phyloP scores from a whole-genome alignment of 2,329 filamentous ascomycete genomes.

The Mycosphaerella sp. region DNA sequence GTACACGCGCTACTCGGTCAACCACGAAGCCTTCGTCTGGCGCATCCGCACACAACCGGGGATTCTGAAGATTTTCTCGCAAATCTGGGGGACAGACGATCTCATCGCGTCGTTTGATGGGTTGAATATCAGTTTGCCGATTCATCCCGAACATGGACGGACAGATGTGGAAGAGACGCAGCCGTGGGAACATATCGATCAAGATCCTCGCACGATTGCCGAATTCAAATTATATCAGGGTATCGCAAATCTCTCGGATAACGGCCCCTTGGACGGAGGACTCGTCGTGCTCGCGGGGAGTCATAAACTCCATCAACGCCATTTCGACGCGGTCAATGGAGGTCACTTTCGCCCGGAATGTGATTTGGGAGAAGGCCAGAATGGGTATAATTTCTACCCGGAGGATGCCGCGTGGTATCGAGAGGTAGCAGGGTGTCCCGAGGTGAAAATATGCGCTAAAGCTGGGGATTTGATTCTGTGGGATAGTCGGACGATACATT shows the following conservation, averaged over 20 bases:
- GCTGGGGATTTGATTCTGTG: conserved; percentile 28
- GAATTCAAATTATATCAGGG: conserved; percentile 23
- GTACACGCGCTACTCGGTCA: conserved; percentile 22
- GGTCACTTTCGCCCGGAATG: conserved; percentile 9
- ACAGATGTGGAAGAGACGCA: conserved; percentile 16
- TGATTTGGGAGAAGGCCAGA: conserved; percentile 26
- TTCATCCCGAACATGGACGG: conserved; percentile 17
- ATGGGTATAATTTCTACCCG: conserved; percentile 32
- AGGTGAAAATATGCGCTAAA: conserved; percentile 23
- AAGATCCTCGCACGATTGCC: conserved; percentile 20
- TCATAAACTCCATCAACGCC: conserved; percentile 39
- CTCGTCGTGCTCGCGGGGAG: conserved; percentile 43
- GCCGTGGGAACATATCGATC: conserved; percentile 21
- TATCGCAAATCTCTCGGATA: conserved; percentile 34
- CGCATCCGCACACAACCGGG: conserved; percentile 24
- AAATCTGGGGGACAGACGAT: conserved; percentile 26
- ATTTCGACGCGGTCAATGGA: conserved; percentile 38
- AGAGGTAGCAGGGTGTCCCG: conserved; percentile 15
- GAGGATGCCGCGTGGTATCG: conserved; percentile 29
- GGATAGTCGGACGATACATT: conserved; percentile 43
- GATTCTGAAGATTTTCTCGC: conserved; percentile 20
- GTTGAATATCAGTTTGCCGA: conserved; percentile 23
- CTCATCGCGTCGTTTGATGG: conserved; percentile 27
- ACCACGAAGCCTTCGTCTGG: conserved; percentile 28
- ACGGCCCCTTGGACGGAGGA: conserved; percentile 44